phyloP scores from a whole-genome alignment of 1,139 yeast genomes.

The Saccharomyces hybrid region DNA sequence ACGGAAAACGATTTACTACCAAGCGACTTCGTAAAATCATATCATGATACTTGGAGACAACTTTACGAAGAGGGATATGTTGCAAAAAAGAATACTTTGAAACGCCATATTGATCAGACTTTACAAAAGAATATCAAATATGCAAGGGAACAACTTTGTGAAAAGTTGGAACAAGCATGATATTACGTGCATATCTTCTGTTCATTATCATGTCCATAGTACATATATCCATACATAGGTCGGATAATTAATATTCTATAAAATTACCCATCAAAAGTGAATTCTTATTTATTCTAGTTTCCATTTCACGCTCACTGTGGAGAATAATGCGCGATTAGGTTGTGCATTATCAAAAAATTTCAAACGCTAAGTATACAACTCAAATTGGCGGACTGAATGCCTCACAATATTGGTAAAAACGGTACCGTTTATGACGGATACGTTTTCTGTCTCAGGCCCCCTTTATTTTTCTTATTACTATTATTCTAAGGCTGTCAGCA shows the following conservation, averaged over 20 bases:
- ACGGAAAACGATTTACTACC: conserved; percentile 20
- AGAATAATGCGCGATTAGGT: not conserved
- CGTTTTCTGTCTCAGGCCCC: not conserved
- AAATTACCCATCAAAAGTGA: not conserved
- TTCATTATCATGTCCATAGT: not conserved
- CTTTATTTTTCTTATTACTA: not conserved
- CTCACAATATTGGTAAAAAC: no score
- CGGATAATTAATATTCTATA: conserved; percentile 2
- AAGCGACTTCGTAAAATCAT: conserved; percentile 10
- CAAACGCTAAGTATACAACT: no score
- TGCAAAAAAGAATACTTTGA: conserved; percentile 4
- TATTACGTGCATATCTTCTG: not conserved
- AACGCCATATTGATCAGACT: conserved; percentile 6
- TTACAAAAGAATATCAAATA: conserved; percentile 12
- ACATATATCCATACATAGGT: not conserved
- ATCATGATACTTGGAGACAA: conserved; percentile 12
- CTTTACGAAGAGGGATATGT: conserved; percentile 14
- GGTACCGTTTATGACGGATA: not conserved
- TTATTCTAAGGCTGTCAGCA: conserved; percentile 22
- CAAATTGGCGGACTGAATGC: no score
- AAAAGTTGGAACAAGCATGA: conserved; percentile 6
- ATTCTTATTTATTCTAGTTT: not conserved
- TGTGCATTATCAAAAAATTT: not conserved
- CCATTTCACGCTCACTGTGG: not conserved
- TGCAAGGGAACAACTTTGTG: conserved; percentile 9